Base-by-base conservation (phyloP, 768 basidiomycete species). In the Russula ochroleuca region DNA sequence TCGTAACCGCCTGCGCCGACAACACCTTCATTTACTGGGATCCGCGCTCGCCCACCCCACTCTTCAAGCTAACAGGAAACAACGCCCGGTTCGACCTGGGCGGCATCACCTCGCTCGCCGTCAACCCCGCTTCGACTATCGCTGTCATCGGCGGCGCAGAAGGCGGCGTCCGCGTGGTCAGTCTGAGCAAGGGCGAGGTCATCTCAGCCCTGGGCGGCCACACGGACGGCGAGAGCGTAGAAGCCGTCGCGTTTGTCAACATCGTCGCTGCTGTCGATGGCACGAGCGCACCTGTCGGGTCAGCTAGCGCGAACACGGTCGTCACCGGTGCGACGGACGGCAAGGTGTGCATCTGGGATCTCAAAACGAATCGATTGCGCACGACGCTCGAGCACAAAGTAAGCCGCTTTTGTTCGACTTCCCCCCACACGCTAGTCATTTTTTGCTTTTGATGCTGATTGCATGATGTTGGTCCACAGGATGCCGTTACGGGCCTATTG, bases 291-390 rank as follows among this genome's bases (percentile, higher is more conserved):
- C 77, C 85, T 9, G 78, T 75, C 5, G 81, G 84, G 0, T 78
- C 77, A 25, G 71, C 76, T 1, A 81, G 82, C 2, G 80, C 82
- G 8, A 84, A 83, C 9, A 84, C 91, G 21, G 86, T 87, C 13
- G 85, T 92, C 0, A 93, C 90, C 2, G 95, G 91, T 13, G 94
- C 85, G 5, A 98, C 96, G 5, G 97, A 99, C 71, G 94, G 94
- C 0, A 95, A 93, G 72, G 89, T 86, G 19, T 93, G 90, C 69
- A 86, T 98, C 38, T 99, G 96, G 94, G 97, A 99, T 76, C 80
- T 95, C 48, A 81, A 81, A 55, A 95, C 92, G 28, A 92, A 92
- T 81, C 81, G 90, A 65, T 73, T 94, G 57, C 83, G 97, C 61
- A 81, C 87, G 19, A 94, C 90, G 15, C 77, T 97, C 7, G 79